Conservation (phyloP, 805 yeast genomes). For the Pichia nakasei region DNA sequence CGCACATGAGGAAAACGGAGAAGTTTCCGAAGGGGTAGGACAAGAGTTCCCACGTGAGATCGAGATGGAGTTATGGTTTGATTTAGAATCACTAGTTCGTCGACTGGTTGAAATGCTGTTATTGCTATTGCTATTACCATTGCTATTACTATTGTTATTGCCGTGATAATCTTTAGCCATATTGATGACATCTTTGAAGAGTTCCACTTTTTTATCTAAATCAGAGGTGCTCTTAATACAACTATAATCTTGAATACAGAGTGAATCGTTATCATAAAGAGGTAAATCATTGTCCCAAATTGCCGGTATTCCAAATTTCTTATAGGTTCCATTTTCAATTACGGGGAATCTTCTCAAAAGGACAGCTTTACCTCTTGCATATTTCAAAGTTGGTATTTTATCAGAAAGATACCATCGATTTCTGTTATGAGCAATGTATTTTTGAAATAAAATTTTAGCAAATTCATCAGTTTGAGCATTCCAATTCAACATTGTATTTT, state of each 20-base stretch:
- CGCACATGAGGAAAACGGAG: neutral
- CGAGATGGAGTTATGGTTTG: slow-evolving; percentile 10
- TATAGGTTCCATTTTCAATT: slow-evolving; percentile 30
- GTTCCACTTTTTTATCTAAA: slow-evolving; percentile 46
- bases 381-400: slow-evolving; percentile 49
- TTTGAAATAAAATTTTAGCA: slow-evolving; percentile 50
- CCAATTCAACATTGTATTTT: slow-evolving; percentile 57
- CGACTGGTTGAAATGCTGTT: neutral
- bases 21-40: neutral
- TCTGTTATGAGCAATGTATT: slow-evolving; percentile 40
- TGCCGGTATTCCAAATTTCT: slow-evolving; percentile 57
- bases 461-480: slow-evolving; percentile 56
- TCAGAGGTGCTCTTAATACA: slow-evolving; percentile 47
- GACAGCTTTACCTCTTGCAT: slow-evolving; percentile 57
- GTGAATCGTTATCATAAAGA: slow-evolving; percentile 52
- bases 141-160: too few relatives aligned
- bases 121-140: too few relatives aligned
- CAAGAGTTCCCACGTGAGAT: too few relatives aligned
- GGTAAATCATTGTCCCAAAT: slow-evolving; percentile 60
- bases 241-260: slow-evolving; percentile 69
- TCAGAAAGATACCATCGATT: slow-evolving; percentile 53
- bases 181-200: slow-evolving; percentile 46
- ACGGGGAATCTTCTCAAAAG: slow-evolving; percentile 69
- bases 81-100: neutral
- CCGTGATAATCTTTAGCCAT: slow-evolving; percentile 35